Conservation (phyloP, 108 stramenopile genomes). For the Discostella pseudostelligera region DNA sequence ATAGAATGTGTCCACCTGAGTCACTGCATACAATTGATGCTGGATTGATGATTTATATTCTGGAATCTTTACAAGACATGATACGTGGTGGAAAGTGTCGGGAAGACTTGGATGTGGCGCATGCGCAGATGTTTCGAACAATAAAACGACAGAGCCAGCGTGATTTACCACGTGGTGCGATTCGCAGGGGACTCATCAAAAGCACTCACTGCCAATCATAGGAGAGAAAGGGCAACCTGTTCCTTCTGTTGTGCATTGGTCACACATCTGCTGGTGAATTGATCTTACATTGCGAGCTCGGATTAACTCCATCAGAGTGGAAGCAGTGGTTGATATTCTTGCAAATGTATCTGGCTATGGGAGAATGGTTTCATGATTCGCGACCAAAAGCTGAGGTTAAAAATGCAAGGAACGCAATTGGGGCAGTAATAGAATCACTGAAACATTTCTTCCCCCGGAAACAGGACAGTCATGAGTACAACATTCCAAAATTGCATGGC, state of each 20-base stretch:
- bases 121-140: constrained; percentile 2
- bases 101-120: not conserved
- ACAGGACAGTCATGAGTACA: not conserved
- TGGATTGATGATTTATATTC: not conserved
- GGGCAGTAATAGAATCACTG: not conserved
- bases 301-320: not conserved
- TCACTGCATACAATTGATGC: not conserved
- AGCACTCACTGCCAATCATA: not conserved
- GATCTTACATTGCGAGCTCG: not conserved
- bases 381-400: not conserved
- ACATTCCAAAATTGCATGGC: too few species aligned
- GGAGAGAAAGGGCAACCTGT: constrained; percentile 6
- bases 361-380: constrained; percentile 4
- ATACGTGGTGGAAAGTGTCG: not conserved
- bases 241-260: constrained; percentile 3
- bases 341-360: constrained; percentile 11
- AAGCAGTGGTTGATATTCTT: not conserved
- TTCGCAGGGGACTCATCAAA: not conserved
- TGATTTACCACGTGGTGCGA: constrained; percentile 1
- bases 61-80: not conserved
- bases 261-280: not conserved
- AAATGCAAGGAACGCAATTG: not conserved
- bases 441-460: constrained; percentile 2
- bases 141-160: not conserved
- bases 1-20: constrained; percentile 3